Evolutionary conservation across 768 basidiomycete species (phyloP).

Genomic region (Hysterangium stoloniferum): DNA sequence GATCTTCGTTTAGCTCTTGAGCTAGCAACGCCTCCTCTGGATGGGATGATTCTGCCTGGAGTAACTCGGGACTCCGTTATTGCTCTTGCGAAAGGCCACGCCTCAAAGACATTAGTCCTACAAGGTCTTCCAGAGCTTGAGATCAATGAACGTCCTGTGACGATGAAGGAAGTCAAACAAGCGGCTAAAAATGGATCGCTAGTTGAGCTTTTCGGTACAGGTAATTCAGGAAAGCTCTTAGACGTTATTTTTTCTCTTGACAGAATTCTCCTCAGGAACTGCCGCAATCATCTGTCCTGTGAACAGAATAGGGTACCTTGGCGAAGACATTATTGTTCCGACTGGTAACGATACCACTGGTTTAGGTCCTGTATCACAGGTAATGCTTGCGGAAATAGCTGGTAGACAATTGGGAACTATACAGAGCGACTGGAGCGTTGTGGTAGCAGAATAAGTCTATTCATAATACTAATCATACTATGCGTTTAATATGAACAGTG

Average conservation of each 20-base stretch:
- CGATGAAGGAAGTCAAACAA: slow-evolving; percentile 65
- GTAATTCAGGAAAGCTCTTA: slow-evolving; percentile 13
- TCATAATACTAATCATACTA: not conserved
- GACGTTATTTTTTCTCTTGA: not conserved
- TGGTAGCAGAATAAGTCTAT: slow-evolving; percentile 26
- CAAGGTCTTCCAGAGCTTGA: slow-evolving; percentile 46
- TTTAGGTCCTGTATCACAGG: slow-evolving; percentile 59
- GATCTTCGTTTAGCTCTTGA: slow-evolving; percentile 21
- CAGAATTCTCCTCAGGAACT: slow-evolving; percentile 27
- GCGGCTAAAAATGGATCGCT: slow-evolving; percentile 34
- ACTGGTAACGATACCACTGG: slow-evolving; percentile 48
- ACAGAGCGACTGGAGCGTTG: slow-evolving; percentile 72
- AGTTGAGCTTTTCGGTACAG: slow-evolving; percentile 44
- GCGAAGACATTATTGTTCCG: slow-evolving; percentile 46
- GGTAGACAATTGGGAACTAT: slow-evolving; percentile 72
- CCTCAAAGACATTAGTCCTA: slow-evolving; percentile 36
- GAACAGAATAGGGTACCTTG: slow-evolving; percentile 51
- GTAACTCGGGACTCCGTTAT: slow-evolving; percentile 35
- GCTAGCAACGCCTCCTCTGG: slow-evolving; percentile 33
- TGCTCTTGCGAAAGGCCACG: slow-evolving; percentile 49
- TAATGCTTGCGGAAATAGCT: slow-evolving; percentile 41
- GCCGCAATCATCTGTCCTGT: slow-evolving; percentile 48
- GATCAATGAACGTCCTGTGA: slow-evolving; percentile 63
- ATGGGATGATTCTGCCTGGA: slow-evolving; percentile 37
- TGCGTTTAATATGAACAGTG: too few species aligned